These are phyloP conservation scores for Leccinum subgranulosum DNA, from an alignment of 768 basidiomycete species.

Conservation along the genomic window DNA sequence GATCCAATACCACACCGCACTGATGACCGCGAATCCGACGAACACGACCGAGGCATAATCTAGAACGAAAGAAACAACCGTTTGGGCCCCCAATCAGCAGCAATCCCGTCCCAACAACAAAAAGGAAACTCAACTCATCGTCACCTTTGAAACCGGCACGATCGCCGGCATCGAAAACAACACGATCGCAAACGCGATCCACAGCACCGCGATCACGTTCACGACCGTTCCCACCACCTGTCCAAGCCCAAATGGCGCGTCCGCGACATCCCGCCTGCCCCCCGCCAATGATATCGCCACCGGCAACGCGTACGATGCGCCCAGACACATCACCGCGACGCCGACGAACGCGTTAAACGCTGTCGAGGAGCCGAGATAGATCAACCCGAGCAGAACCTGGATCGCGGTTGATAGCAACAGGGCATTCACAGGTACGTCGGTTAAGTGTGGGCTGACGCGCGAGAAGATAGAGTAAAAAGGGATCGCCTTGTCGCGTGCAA, in stretches of 20 bases:
- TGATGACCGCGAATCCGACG: conserved; percentile 56
- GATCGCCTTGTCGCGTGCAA: conserved; percentile 64
- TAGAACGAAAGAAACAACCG: conserved; percentile 17
- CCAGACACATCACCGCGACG: conserved; percentile 63
- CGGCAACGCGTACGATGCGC: conserved; percentile 62
- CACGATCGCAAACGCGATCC: conserved; percentile 59
- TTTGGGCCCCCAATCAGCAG: conserved; percentile 1
- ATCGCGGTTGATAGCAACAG: conserved; percentile 56
- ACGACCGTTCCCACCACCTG: conserved; percentile 40
- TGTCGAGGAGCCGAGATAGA: conserved; percentile 58
- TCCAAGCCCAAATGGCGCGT: conserved; percentile 52
- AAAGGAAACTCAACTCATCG: conserved; percentile 40
- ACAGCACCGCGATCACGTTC: conserved; percentile 53
- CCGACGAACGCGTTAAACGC: conserved; percentile 70
- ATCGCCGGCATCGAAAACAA: conserved; percentile 68
- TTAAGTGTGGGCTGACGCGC: conserved; percentile 37
- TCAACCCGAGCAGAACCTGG: conserved; percentile 58
- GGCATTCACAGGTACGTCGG: conserved; percentile 57
- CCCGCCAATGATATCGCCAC: conserved; percentile 50
- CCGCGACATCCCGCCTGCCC: conserved; percentile 41
- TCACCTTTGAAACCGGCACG: conserved; percentile 47
- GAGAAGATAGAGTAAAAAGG: conserved; percentile 51
- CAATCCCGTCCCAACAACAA: background rate
- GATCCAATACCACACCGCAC: conserved; percentile 58
- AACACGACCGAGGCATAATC: conserved; percentile 70